These are phyloP conservation scores for Populus hybrid DNA, from an alignment of 441 rosid genomes.

Conservation along the genomic window DNA sequence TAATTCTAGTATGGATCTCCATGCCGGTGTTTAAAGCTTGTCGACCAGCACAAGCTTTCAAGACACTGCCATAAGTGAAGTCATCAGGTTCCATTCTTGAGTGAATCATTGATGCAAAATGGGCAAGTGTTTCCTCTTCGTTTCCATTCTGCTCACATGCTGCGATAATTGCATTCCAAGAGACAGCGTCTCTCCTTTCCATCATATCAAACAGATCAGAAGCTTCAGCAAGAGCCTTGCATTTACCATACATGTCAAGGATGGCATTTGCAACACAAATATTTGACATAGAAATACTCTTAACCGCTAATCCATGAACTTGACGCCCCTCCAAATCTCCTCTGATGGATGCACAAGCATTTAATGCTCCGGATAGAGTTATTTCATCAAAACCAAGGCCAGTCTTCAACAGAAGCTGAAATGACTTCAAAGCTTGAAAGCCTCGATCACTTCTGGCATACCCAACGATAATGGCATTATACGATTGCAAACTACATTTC, in stretches of 20 bases:
- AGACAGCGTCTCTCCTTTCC: slow-evolving; percentile 70
- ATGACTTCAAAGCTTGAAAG: slow-evolving; percentile 54
- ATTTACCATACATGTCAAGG: slow-evolving; percentile 92
- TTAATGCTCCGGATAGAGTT: slow-evolving; percentile 78
- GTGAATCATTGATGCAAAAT: slow-evolving; percentile 63
- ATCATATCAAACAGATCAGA: slow-evolving; percentile 58
- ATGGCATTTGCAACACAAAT: slow-evolving; percentile 80
- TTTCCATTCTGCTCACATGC: slow-evolving; percentile 76
- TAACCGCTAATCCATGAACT: slow-evolving; percentile 61
- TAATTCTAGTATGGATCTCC: slow-evolving; percentile 66
- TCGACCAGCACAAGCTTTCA: slow-evolving; percentile 70
- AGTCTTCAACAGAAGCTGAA: slow-evolving; percentile 49
- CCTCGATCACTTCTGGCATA: slow-evolving; percentile 57
- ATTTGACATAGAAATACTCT: slow-evolving; percentile 43
- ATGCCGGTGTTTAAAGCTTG: slow-evolving; percentile 52
- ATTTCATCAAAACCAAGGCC: slow-evolving; percentile 73
- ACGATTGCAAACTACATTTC: slow-evolving; percentile 64
- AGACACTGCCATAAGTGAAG: slow-evolving; percentile 85
- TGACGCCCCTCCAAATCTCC: slow-evolving; percentile 68
- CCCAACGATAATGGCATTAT: slow-evolving; percentile 81
- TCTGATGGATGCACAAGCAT: slow-evolving; percentile 69
- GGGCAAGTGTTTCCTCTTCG: slow-evolving; percentile 49
- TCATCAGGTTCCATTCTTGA: slow-evolving; percentile 73
- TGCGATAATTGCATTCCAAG: slow-evolving; percentile 92
- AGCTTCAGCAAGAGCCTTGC: slow-evolving; percentile 72